Evolutionary conservation across 495 filamentous ascomycete genomes (phyloP).

Genomic region (Hypoxylon fragiforme): DNA sequence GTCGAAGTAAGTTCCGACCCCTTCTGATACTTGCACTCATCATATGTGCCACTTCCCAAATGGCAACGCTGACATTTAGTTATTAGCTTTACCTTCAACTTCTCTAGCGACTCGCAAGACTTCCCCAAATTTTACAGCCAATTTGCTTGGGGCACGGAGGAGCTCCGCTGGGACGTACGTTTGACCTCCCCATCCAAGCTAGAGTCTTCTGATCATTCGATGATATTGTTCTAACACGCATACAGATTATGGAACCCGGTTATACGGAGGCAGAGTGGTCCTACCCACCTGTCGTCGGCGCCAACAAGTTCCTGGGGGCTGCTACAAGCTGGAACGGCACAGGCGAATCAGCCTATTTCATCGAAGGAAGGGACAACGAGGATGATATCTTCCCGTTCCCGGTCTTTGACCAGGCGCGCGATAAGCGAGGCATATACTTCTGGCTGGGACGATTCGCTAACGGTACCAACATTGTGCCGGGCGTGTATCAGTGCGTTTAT

Average conservation of each 20-base stretch:
- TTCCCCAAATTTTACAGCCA: constrained; percentile 20
- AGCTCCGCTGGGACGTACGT: constrained; percentile 41
- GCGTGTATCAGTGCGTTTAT: constrained; percentile 27
- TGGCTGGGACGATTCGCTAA: constrained; percentile 36
- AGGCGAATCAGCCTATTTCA: constrained; percentile 6
- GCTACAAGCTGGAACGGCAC: constrained; percentile 19
- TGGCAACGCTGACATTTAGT: neutral
- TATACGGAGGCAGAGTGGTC: constrained; percentile 34
- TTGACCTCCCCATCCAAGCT: neutral
- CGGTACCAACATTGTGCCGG: constrained; percentile 33
- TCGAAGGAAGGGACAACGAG: constrained; percentile 14
- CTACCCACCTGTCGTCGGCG: constrained; percentile 39
- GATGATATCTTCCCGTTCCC: constrained; percentile 32
- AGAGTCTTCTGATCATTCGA: neutral
- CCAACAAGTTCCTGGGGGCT: constrained; percentile 36
- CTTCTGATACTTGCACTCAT: neutral
- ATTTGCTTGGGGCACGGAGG: constrained; percentile 36
- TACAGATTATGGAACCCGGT: constrained; percentile 30
- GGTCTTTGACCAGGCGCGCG: constrained; percentile 12
- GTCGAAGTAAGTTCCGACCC: constrained; percentile 14
- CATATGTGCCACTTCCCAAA: neutral
- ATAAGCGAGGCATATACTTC: constrained; percentile 21
- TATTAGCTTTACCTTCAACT: constrained; percentile 30
- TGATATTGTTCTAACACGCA: neutral
- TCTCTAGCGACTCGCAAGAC: constrained; percentile 23